Percentiles rank a stretch among this genome's conserved stretches.
phyloP scores from a whole-genome alignment of 805 yeast species.

The Cyberlindnera nakhonratchasimensis region DNA sequence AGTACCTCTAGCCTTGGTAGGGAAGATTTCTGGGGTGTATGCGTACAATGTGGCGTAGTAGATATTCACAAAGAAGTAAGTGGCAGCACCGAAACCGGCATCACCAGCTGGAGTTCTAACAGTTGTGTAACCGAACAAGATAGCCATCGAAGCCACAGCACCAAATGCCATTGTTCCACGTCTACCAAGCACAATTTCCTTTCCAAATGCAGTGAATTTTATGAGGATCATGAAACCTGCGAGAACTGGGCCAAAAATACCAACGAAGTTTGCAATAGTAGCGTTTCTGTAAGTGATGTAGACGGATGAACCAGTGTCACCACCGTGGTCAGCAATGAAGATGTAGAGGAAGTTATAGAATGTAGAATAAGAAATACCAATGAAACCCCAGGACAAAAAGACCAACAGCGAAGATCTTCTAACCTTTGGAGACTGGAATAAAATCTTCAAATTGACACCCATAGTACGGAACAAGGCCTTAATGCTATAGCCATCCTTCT shows the following conservation, averaged over 20 bases:
- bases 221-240: slow-evolving; percentile 35
- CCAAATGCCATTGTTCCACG: slow-evolving; percentile 55
- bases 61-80: slow-evolving; percentile 45
- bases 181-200: slow-evolving; percentile 40
- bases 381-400: slow-evolving; percentile 47
- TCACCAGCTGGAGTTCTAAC: slow-evolving; percentile 50
- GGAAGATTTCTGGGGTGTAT: slow-evolving; percentile 63
- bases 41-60: slow-evolving; percentile 61
- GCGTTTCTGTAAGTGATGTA: slow-evolving; percentile 46
- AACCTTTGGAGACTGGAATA: slow-evolving; percentile 41
- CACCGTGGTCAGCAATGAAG: slow-evolving; percentile 48
- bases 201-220: slow-evolving; percentile 15
- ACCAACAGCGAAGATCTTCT: slow-evolving; percentile 42
- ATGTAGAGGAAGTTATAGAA: slow-evolving; percentile 51
- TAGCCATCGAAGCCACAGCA: slow-evolving; percentile 50
- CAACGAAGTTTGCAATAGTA: slow-evolving; percentile 40
- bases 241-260: slow-evolving; percentile 47
- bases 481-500: slow-evolving; percentile 18
- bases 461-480: slow-evolving; percentile 24
- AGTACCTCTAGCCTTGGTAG: slow-evolving; percentile 50
- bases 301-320: slow-evolving; percentile 39
- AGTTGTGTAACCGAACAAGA: slow-evolving; percentile 61
- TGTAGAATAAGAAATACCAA: slow-evolving; percentile 51
- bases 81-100: slow-evolving; percentile 46
- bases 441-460: slow-evolving; percentile 37